Evolutionary conservation across 2,329 filamentous ascomycete species (phyloP), one percentile per base, ranked within the genome.

Genomic region (Calonectria crousiana): DNA sequence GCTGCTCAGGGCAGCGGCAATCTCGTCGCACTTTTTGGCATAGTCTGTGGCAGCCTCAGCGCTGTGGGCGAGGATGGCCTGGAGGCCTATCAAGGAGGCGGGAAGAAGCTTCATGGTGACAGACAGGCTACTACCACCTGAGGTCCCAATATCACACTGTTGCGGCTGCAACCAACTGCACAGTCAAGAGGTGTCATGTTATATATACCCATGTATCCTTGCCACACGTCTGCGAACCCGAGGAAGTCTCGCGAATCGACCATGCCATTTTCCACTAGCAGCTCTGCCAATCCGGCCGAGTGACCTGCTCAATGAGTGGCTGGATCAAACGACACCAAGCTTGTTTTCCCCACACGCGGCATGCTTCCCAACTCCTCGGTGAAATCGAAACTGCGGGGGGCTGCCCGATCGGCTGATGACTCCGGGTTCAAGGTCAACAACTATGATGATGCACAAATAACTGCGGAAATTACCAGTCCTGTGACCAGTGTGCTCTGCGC

Each of bases 101-200:
- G 18, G 14, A n/a, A 69, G 56, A 20, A 69, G 6, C 71, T 72
- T 72, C 71, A 72, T 72, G n/a, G 36, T n/a, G 51, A 32, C 6
- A 47, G 20, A 51, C n/a, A n/a, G n/a, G n/a, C n/a, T n/a, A n/a
- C 16, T 20, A 6, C 49, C 9, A n/a, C 30, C 36, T 38, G 18
- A 32, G 28, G 30, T 62, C 20, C 6, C 30, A 41, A 9, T 62
- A 53, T 53, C 51, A 32, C 51, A 20, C 14, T 14, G 28, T 28
- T 53, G 16, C 14, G 8, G 28, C 13, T 30, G 6, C 18, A 53
- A 30, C 16, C 51, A 62, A 41, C 8, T 10, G 18, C 34, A 30
- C 28, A 23, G n/a, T 18, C n/a, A n/a, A 36, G 44, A 20, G n/a
- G 18, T 16, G 34, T 14, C 14, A 18, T 41, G 34, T 41, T 41